Evolutionary conservation across 2,329 filamentous ascomycete species (phyloP).

Genomic region (Paraphaeosphaeria sporulosa): DNA sequence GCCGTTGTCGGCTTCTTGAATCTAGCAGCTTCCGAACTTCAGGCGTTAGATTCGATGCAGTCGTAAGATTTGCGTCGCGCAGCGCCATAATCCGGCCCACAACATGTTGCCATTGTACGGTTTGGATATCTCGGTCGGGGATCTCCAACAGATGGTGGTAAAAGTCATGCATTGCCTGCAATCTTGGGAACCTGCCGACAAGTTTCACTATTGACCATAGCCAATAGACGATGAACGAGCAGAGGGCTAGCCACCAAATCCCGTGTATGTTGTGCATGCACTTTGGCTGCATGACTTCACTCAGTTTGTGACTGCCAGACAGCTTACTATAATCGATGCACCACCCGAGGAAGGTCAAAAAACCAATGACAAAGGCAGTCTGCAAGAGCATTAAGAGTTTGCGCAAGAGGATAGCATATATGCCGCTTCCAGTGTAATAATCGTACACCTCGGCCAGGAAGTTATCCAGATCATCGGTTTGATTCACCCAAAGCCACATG

Average conservation of each 20-base stretch:
- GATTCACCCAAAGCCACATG: conserved; percentile 92
- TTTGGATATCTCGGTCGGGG: conserved; percentile 87
- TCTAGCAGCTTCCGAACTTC: conserved; percentile 70
- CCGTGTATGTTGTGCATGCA: conserved; percentile 79
- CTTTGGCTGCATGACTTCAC: conserved; percentile 71
- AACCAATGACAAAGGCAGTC: conserved; percentile 80
- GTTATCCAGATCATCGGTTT: conserved; percentile 79
- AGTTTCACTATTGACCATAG: conserved; percentile 80
- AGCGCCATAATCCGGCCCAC: conserved; percentile 85
- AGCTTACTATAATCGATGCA: conserved; percentile 84
- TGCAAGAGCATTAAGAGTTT: conserved; percentile 79
- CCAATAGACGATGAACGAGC: conserved; percentile 87
- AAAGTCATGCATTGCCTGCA: conserved; percentile 83
- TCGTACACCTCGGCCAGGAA: conserved; percentile 87
- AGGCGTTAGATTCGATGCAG: conserved; percentile 68
- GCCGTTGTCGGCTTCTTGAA: conserved; percentile 88
- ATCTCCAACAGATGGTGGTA: conserved; percentile 84
- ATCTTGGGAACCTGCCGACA: conserved; percentile 73
- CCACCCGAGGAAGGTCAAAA: conserved; percentile 83
- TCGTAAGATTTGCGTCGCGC: conserved; percentile 85
- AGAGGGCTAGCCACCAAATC: conserved; percentile 78
- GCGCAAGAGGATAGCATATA: conserved; percentile 82
- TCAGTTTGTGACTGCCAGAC: conserved; percentile 67
- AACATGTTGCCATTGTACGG: conserved; percentile 91
- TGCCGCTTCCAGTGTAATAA: conserved; percentile 83